A percentile compares a stretch with the other conserved stretches of the same genome.
Conservation (phyloP, 208 protist species). For the Porcisia deanei region DNA sequence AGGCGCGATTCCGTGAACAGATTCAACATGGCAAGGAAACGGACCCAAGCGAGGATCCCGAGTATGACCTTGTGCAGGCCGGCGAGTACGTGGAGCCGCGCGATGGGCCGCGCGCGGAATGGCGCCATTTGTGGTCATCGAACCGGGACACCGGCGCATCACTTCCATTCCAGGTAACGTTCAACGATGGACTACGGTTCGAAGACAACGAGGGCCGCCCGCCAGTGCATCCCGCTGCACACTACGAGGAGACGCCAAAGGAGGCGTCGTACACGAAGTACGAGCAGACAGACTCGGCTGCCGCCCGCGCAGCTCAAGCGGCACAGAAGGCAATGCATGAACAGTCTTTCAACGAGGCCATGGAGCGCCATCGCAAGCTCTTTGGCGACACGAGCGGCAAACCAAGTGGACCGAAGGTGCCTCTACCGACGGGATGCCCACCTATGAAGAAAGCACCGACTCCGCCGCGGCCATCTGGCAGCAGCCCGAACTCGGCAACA, state of each 20-base stretch:
- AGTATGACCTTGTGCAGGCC: constrained; percentile 87
- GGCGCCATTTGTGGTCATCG: constrained; percentile 89
- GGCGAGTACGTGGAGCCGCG: constrained; percentile 89
- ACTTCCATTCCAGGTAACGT: constrained; percentile 83
- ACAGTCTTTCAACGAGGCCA: constrained; percentile 66
- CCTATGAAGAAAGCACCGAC: constrained; percentile 23
- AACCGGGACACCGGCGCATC: constrained; percentile 57
- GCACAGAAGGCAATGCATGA: constrained; percentile 39
- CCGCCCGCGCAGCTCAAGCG: constrained; percentile 34
- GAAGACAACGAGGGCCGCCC: constrained; percentile 85
- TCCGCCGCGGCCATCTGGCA: background rate
- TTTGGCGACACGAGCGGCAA: constrained; percentile 59
- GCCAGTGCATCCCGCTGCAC: constrained; percentile 75
- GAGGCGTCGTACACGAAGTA: constrained; percentile 77
- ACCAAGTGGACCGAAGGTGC: constrained; percentile 38
- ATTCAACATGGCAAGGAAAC: constrained; percentile 83
- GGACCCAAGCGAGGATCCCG: constrained; percentile 85
- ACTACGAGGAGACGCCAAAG: constrained; percentile 89
- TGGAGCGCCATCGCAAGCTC: constrained; percentile 57
- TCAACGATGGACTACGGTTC: constrained; percentile 88
- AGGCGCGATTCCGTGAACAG: constrained; percentile 81
- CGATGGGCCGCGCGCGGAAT: constrained; percentile 87
- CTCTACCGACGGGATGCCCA: constrained; percentile 62
- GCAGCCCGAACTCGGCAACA: background rate
- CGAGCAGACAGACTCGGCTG: constrained; percentile 55